phyloP scores from a whole-genome alignment of 1,284 basidiomycete species.

The Afroboletus lepidellus region DNA sequence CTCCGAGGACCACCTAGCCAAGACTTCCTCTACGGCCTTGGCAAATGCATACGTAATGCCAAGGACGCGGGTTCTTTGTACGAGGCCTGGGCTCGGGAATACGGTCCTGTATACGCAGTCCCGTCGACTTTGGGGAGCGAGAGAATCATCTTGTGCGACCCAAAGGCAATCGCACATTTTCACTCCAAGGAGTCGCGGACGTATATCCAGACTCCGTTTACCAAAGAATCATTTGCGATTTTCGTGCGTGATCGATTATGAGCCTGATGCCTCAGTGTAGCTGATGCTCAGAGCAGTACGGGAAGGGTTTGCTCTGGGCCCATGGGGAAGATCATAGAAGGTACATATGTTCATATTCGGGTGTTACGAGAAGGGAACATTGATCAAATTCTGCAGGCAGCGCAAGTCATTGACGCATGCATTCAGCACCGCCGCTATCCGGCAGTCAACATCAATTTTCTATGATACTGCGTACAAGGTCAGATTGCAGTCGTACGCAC shows the following conservation, averaged over 20 bases:
- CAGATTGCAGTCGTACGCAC: not conserved
- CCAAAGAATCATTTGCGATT: slow-evolving; percentile 41
- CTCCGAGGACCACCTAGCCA: slow-evolving; percentile 19
- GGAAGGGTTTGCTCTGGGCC: slow-evolving; percentile 13
- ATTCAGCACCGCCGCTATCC: slow-evolving; percentile 6
- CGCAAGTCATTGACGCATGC: slow-evolving; percentile 25
- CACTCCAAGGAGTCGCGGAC: slow-evolving; percentile 43
- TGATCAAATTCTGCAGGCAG: slow-evolving; percentile 31
- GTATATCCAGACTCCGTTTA: slow-evolving; percentile 43
- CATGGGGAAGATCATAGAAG: slow-evolving; percentile 19
- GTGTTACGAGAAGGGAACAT: too few relatives aligned
- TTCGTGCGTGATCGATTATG: slow-evolving; percentile 36
- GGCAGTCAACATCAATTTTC: slow-evolving; percentile 9
- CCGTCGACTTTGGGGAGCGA: slow-evolving; percentile 43
- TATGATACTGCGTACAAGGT: slow-evolving; percentile 48
- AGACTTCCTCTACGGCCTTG: slow-evolving; percentile 18
- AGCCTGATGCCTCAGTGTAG: not conserved
- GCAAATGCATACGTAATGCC: slow-evolving; percentile 1
- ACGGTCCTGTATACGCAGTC: slow-evolving; percentile 20
- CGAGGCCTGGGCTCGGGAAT: slow-evolving; percentile 19
- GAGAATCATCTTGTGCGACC: slow-evolving; percentile 33
- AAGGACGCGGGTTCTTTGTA: slow-evolving; percentile 15
- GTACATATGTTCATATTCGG: not conserved
- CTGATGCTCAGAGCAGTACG: slow-evolving; percentile 3
- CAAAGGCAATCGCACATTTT: slow-evolving; percentile 40